These are phyloP conservation scores for Anisodus tanguticus DNA, from an alignment of 257 asterid species.

Conservation along the genomic window DNA sequence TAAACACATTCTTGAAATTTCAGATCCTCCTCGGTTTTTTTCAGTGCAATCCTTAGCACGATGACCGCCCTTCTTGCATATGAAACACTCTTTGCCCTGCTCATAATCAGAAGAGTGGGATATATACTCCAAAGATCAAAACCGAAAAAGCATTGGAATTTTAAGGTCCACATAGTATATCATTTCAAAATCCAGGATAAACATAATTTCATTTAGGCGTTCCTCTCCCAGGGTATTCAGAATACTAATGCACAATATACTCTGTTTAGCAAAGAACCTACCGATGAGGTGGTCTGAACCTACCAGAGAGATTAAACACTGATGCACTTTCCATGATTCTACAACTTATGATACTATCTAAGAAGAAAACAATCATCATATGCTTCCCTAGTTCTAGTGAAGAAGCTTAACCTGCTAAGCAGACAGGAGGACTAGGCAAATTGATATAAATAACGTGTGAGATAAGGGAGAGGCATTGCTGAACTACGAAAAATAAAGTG, in stretches of 20 bases:
- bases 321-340: background rate
- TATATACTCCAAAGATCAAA: background rate
- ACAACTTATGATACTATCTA: background rate
- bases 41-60: conserved; percentile 94
- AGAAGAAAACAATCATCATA: background rate
- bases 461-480: background rate
- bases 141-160: background rate
- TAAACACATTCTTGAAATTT: conserved; percentile 63
- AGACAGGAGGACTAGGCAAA: background rate
- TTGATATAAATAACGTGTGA: background rate
- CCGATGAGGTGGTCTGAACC: background rate
- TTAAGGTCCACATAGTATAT: background rate
- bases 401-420: background rate
- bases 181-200: background rate
- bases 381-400: background rate
- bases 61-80: conserved; percentile 86
- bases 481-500: background rate
- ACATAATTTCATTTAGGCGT: background rate
- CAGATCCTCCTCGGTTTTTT: conserved; percentile 41
- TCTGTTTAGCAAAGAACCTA: background rate
- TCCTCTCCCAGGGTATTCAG: background rate
- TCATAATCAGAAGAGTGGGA: conserved; percentile 31
- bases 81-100: conserved; percentile 85
- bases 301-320: background rate
- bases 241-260: background rate